Evolutionary conservation across 768 basidiomycete genomes (phyloP), one percentile per base, ranked within the genome.

Genomic region (Boletales sp.): DNA sequence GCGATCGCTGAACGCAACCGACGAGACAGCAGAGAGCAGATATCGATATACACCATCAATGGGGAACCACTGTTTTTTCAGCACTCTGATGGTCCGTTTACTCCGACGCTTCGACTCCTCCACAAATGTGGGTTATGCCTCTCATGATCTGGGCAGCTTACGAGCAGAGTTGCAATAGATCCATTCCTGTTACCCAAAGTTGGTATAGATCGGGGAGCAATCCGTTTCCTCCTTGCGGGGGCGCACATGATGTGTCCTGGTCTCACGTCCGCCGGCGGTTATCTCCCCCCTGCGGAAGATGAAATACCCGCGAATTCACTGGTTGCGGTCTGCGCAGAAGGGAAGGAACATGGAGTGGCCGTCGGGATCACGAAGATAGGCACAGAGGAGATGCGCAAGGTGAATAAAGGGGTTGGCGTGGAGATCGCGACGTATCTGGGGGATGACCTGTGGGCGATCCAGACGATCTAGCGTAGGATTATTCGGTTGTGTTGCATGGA

Each of bases 161-260:
- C 35, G 32, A 39, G 18, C 48, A 45, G 24, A 27, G 5, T n/a
- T 32, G 49, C 3, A 18, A 11, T 68, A 99, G 95, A 97, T 74
- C 97, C 97, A 8, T 87, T 81, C 60, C 75, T 98, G 56, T 79
- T 98, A 30, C 92, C 94, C 5, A 83, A 78, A 60, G 93, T 95
- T 43, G 82, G 85, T 56, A 79, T 98, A 42, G 97, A 99, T 74
- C 86, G 95, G 44, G 97, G 97, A 43, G 97, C 97, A 46, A 99
- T 99, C 72, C 90, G 94, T 31, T 99, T 97, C 71, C 80, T 99
- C 35, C 82, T 99, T 40, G 86, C 84, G 11, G 97, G 92, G 14
- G 92, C 92, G 21, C 85, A 87, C 71, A 94, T 95, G 89, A 95
- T 95, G 92, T 94, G 88, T 59, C 97, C 97, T 5, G 97, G 97